These are phyloP conservation scores for Asclepias syriaca DNA, from an alignment of 257 asterid genomes.

Conservation along the genomic window DNA sequence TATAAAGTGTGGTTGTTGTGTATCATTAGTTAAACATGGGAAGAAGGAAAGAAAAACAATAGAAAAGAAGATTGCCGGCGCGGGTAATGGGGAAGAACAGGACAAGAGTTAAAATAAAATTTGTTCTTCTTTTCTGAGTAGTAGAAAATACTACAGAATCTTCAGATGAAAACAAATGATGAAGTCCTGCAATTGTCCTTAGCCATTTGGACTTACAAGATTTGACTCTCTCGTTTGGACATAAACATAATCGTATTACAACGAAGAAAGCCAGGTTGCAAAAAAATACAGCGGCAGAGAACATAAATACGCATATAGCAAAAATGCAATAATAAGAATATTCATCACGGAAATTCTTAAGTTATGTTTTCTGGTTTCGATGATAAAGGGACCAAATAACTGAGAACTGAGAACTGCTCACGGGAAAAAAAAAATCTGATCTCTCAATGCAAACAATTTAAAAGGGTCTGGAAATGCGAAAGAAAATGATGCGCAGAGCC, in stretches of 20 bases:
- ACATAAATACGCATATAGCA: not conserved
- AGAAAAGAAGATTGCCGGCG: not conserved
- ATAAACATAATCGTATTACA: too few species aligned
- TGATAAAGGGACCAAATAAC: not conserved
- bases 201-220: too few species aligned
- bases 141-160: not conserved
- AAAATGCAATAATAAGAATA: not conserved
- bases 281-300: not conserved
- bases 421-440: not conserved
- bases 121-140: not conserved
- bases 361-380: not conserved
- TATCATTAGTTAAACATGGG: not conserved
- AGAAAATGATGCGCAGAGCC: not conserved
- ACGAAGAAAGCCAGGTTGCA: too few species aligned
- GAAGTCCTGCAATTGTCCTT: too few species aligned
- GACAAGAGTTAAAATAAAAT: not conserved
- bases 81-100: conserved; percentile 12
- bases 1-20: not conserved
- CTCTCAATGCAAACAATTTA: conserved; percentile 2
- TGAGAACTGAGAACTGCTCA: too few species aligned
- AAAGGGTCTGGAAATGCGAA: not conserved
- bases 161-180: not conserved
- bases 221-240: too few species aligned
- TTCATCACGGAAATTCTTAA: not conserved
- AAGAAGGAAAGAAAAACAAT: conserved; percentile 10